These are phyloP conservation scores for Clarireedia monteithiana DNA, from an alignment of 2,329 filamentous ascomycete species.

Conservation along the genomic window DNA sequence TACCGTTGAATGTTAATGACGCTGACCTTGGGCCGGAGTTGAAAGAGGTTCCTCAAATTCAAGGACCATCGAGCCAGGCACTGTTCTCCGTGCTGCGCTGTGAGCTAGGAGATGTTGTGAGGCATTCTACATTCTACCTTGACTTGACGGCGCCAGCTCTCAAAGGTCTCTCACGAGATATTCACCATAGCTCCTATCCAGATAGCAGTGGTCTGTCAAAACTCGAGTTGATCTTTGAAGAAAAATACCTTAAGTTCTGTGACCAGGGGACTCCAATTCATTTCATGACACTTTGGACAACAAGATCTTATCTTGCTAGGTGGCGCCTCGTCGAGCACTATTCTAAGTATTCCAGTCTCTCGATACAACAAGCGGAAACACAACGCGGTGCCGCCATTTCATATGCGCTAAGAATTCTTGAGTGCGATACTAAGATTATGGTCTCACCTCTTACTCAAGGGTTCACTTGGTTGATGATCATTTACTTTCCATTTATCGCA, in stretches of 20 bases:
- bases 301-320: slow-evolving; percentile 21
- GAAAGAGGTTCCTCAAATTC: slow-evolving; percentile 43
- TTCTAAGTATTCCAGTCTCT: slow-evolving; percentile 13
- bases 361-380: slow-evolving; percentile 19
- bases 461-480: slow-evolving; percentile 27
- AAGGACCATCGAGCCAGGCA: slow-evolving; percentile 50
- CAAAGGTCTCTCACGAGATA: slow-evolving; percentile 16
- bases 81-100: slow-evolving; percentile 49
- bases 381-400: slow-evolving; percentile 29
- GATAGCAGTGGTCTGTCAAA: slow-evolving; percentile 13
- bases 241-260: slow-evolving; percentile 36
- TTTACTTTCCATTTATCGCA: slow-evolving; percentile 29
- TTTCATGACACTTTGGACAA: slow-evolving; percentile 25
- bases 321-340: slow-evolving; percentile 25
- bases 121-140: slow-evolving; percentile 20
- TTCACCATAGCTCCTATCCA: slow-evolving; percentile 5
- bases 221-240: slow-evolving; percentile 34
- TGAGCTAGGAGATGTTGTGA: slow-evolving; percentile 43
- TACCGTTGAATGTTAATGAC: slow-evolving; percentile 56
- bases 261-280: slow-evolving; percentile 34
- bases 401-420: slow-evolving; percentile 21
- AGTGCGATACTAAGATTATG: slow-evolving; percentile 30
- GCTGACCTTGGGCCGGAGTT: slow-evolving; percentile 49
- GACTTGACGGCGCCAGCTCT: slow-evolving; percentile 17
- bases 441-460: slow-evolving; percentile 23